phyloP scores from a whole-genome alignment of 139 green algal species.

The Yamagishiella unicocca region DNA sequence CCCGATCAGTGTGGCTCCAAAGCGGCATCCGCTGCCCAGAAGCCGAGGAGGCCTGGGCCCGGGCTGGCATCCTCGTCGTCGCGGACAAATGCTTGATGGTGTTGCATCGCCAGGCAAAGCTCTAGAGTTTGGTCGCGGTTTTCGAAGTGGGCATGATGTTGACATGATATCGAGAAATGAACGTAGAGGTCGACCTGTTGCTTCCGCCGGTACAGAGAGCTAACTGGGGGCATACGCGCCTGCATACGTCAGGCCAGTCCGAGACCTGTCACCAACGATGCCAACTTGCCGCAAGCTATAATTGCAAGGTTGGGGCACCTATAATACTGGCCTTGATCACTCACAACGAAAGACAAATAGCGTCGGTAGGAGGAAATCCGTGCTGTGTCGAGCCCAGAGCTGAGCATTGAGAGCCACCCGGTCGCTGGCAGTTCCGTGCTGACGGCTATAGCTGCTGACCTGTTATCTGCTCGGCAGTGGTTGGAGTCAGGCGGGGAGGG shows the following conservation, averaged over 20 bases:
- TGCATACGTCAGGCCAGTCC: background rate
- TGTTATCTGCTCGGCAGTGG: too few relatives aligned
- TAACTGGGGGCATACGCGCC: background rate
- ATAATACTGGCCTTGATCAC: too few relatives aligned
- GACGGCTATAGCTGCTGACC: too few relatives aligned
- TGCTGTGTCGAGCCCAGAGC: too few relatives aligned
- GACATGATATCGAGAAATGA: background rate
- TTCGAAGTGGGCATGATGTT: background rate
- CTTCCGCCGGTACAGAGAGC: too few relatives aligned
- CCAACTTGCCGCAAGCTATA: too few relatives aligned
- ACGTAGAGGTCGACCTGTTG: background rate
- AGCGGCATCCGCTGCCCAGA: conserved; percentile 42
- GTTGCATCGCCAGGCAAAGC: conserved; percentile 5
- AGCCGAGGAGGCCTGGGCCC: conserved; percentile 35
- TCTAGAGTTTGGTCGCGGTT: background rate
- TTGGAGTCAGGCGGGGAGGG: too few relatives aligned
- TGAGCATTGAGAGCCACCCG: too few relatives aligned
- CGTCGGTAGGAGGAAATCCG: too few relatives aligned
- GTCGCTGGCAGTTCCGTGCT: too few relatives aligned
- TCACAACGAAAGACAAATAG: too few relatives aligned
- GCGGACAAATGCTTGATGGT: conserved; percentile 43
- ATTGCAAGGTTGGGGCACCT: too few relatives aligned
- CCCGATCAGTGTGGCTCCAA: conserved; percentile 27
- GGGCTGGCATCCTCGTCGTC: conserved; percentile 20
- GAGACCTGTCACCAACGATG: background rate